Base-by-base conservation (phyloP, 202 grass and related monocot genomes). In the Dendrocalamus latiflorus region DNA sequence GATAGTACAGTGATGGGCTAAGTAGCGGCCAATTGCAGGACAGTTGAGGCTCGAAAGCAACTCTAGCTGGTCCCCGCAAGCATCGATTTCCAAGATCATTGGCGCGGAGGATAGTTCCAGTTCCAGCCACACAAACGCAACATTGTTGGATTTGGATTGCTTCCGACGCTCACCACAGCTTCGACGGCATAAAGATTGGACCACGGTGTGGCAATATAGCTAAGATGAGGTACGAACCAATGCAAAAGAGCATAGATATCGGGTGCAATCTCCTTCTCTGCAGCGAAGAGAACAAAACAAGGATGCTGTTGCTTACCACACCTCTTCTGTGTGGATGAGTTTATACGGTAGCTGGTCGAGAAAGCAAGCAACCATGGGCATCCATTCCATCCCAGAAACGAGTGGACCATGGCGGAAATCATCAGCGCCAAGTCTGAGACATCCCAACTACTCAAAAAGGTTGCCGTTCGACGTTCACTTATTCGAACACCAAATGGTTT, bases 401-500 rank as follows among this genome's bases (percentile, higher is more conserved):
- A 73, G 21, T 16, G 16, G 54, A 8, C 22, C 54, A 56, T 30
- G 12, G 38, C 55, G 26, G 9, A 21, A 25, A n/a, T 68, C 61
- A 20, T 18, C 26, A 68, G 11, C 24, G 22, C 17, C 45, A 28
- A 24, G 24, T 24, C 12, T 9, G 83, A 58, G 16, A 3, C 11
- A 75, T 56, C 36, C 2, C 18, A 68, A 30, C 53, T 33, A 37
- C 17, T 56, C 37, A 42, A 83, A 82, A 90, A 79, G 62, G 49
- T 61, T 68, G 74, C 41, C 25, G 22, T 73, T 79, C 12, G 74
- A 83, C 11, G 67, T 43, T 78, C 59, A 47, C 74, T 90, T 83
- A 83, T 86, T 80, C n/a, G n/a, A 74, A 72, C 79, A 83, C 50
- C 50, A 78, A 42, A 74, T 53, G 20, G 74, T 74, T 81, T 25